Evolutionary conservation across 805 yeast genomes (phyloP).

Genomic region (Sugiyamaella qingdaonensis): DNA sequence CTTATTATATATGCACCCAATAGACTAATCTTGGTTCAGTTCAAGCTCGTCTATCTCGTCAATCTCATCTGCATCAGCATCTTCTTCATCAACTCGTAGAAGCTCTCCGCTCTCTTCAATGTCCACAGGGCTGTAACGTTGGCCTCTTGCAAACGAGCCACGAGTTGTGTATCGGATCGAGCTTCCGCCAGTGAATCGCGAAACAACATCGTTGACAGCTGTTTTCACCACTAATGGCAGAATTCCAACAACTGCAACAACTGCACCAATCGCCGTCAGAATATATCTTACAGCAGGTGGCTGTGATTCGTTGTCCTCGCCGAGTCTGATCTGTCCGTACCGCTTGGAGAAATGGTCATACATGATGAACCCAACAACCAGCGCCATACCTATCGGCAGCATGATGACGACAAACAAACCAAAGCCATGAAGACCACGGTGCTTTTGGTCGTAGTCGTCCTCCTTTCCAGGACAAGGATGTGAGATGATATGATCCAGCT

Average conservation of each 20-base stretch:
- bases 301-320: conserved; percentile 46
- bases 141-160: conserved; percentile 19
- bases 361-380: conserved; percentile 60
- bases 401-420: conserved; percentile 50
- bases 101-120: conserved; percentile 34
- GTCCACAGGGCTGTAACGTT: conserved; percentile 28
- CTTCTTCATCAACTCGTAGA: conserved; percentile 27
- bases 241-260: conserved; percentile 23
- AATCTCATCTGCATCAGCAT: conserved; percentile 21
- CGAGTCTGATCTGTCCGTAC: conserved; percentile 83
- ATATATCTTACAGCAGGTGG: conserved; percentile 21
- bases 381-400: conserved; percentile 52
- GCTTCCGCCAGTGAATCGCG: conserved; percentile 2
- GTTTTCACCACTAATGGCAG: conserved; percentile 19
- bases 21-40: background rate
- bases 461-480: conserved; percentile 88
- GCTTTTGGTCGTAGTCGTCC: conserved; percentile 50
- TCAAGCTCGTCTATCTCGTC: conserved; percentile 18
- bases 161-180: conserved; percentile 20
- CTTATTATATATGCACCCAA: background rate
- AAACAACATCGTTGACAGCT: conserved; percentile 6
- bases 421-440: conserved; percentile 51
- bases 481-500: conserved; percentile 60
- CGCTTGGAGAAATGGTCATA: conserved; percentile 77
- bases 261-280: conserved; percentile 31